Base-by-base conservation (phyloP, 768 basidiomycete species). In the Pleurotus platypus region DNA sequence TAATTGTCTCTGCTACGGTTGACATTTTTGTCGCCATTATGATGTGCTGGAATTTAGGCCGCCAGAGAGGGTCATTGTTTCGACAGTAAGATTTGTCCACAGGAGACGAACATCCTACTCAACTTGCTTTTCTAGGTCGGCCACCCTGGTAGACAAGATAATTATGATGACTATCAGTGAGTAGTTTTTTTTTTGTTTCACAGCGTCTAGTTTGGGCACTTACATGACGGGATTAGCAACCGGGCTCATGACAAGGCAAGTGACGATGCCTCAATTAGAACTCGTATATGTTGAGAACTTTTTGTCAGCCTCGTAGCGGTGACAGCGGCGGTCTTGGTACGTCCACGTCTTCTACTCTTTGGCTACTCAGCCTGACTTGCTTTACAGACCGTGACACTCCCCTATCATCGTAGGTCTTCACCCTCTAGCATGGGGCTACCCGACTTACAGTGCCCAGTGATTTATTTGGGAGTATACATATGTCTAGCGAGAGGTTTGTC, bases 21-120 rank as follows among this genome's bases (percentile, higher is more conserved):
- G 74, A 75, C 46, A 57, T 73, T 24, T 58, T 67, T 6, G 69
- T 74, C 56, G 67, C 70, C 0, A 60, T 60, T 0, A 63, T 67
- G 18, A 64, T 75, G 64, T 60, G 72, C 42, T 72, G 67, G 42
- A 71, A 70, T 56, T 58, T 75, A 8, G 22, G 60, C 2, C 56
- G 56, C 22, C 60, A 69, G 54, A 57, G 64, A 45, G 61, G 55
- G 35, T 62, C 68, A 66, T 37, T 5, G 58, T 60, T 51, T n/a
- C 8, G 15, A 35, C 47, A 57, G 60, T 56, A 57, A 42, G 35
- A 12, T 26, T 30, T 15, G 11, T 30, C 7, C 30, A 8, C 0
- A 1, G 30, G 2, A 30, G 30, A 30, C 16, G 22, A 18, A 20
- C 6, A 22, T 27, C 47, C 22, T 24, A 26, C 20, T 15, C 5